These are phyloP conservation scores for Dentipellis sp. DNA, from an alignment of 768 basidiomycete genomes.

Conservation along the genomic window DNA sequence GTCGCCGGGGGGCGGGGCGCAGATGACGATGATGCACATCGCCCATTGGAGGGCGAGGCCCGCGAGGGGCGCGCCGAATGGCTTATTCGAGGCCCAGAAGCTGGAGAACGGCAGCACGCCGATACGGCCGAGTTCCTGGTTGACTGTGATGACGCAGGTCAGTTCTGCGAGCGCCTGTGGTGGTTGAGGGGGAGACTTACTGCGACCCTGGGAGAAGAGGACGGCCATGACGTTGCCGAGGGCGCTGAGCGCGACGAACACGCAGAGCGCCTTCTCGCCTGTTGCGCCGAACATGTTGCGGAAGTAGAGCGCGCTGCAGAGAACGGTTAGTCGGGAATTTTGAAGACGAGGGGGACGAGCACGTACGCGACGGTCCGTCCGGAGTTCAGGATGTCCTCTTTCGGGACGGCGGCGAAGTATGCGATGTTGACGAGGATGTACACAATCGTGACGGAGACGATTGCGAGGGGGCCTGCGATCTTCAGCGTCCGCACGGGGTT, in stretches of 20 bases:
- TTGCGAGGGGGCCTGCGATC: constrained; percentile 57
- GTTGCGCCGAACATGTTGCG: constrained; percentile 58
- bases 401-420: constrained; percentile 68
- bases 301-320: constrained; percentile 57
- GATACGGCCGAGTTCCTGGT: constrained; percentile 68
- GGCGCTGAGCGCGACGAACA: constrained; percentile 53
- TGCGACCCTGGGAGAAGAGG: constrained; percentile 59
- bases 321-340: not conserved
- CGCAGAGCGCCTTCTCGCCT: constrained; percentile 52
- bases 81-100: constrained; percentile 64
- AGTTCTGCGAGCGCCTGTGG: constrained; percentile 11
- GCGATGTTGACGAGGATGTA: constrained; percentile 64
- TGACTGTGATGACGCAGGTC: constrained; percentile 29
- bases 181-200: constrained; percentile 25
- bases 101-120: constrained; percentile 57
- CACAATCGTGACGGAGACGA: constrained; percentile 45
- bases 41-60: constrained; percentile 57
- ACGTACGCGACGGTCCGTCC: constrained; percentile 60
- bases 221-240: constrained; percentile 56
- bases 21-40: constrained; percentile 44
- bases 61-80: constrained; percentile 56
- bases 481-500: constrained; percentile 67
- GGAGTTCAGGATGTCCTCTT: constrained; percentile 56
- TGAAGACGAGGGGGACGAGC: not conserved
- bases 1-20: constrained; percentile 59